phyloP scores from a whole-genome alignment of 306 rosid genomes.

The Herpetospermum pedunculosum region DNA sequence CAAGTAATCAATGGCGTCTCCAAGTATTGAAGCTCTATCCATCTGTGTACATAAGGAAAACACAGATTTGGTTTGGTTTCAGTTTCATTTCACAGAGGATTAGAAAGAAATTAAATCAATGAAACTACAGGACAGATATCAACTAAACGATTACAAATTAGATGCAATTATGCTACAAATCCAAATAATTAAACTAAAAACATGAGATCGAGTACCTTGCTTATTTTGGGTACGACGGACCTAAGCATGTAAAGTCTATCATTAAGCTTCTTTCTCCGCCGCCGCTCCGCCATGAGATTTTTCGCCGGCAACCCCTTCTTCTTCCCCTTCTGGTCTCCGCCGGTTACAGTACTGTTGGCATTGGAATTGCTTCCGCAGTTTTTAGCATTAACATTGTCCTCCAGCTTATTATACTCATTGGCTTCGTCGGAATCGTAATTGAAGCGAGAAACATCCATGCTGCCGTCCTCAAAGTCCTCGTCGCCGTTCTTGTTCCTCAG shows the following conservation, averaged over 20 bases:
- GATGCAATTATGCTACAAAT: neutral
- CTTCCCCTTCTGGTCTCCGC: constrained; percentile 77
- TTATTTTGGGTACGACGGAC: constrained; percentile 95
- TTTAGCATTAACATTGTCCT: constrained; percentile 32
- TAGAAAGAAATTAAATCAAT: neutral
- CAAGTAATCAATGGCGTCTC: constrained; percentile 94
- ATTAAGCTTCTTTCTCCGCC: constrained; percentile 92
- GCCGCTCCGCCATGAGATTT: constrained; percentile 97
- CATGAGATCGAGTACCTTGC: constrained; percentile 51
- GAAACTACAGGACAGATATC: neutral
- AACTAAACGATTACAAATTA: neutral
- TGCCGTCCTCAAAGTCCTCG: constrained; percentile 45
- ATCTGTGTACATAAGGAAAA: constrained; percentile 33
- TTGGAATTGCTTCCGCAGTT: constrained; percentile 36
- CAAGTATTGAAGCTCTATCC: constrained; percentile 98
- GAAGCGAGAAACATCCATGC: constrained; percentile 46
- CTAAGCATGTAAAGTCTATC: constrained; percentile 95
- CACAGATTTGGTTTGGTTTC: neutral
- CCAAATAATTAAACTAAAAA: neutral
- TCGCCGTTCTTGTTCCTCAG: constrained; percentile 33
- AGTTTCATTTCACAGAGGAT: neutral
- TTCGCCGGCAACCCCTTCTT: constrained; percentile 87
- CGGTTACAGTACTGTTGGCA: constrained; percentile 31
- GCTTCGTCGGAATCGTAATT: constrained; percentile 77
- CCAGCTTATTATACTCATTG: constrained; percentile 28